These are phyloP conservation scores for Colletotrichum melonis DNA, from an alignment of 2,329 filamentous ascomycete species.

Conservation along the genomic window DNA sequence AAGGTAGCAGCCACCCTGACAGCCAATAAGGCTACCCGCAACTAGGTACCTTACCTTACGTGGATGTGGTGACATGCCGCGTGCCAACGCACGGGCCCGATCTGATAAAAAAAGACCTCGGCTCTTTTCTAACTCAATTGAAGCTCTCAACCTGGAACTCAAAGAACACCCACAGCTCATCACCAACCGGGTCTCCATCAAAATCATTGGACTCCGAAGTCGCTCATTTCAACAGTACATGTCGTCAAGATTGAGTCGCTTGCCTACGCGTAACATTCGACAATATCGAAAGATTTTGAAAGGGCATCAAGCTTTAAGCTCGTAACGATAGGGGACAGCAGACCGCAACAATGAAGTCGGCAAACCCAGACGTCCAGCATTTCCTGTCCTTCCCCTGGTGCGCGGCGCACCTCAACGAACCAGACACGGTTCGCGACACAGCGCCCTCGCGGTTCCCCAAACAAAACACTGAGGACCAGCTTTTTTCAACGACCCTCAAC, in stretches of 20 bases:
- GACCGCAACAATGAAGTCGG: constrained; percentile 20
- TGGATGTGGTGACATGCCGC: neutral
- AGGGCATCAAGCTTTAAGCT: neutral
- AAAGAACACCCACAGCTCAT: neutral
- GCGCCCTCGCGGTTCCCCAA: constrained; percentile 47
- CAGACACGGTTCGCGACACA: constrained; percentile 45
- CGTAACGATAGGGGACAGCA: neutral
- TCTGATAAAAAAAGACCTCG: neutral
- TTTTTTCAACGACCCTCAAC: constrained; percentile 48
- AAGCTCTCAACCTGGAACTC: neutral
- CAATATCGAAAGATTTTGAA: too few species aligned
- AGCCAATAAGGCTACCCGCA: neutral
- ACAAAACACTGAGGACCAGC: constrained; percentile 42
- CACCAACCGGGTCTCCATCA: neutral
- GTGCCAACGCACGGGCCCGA: neutral
- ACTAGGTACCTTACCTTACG: neutral
- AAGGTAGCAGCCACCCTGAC: neutral
- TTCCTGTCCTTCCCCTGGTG: constrained; percentile 53
- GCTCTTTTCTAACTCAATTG: neutral
- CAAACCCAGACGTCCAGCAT: constrained; percentile 38
- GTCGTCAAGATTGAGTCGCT: neutral
- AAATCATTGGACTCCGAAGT: neutral
- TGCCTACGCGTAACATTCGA: neutral
- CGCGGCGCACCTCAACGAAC: constrained; percentile 43
- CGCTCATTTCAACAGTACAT: neutral